Evolutionary conservation across 2,329 filamentous ascomycete species (phyloP).

Genomic region (Fusarium begoniae): DNA sequence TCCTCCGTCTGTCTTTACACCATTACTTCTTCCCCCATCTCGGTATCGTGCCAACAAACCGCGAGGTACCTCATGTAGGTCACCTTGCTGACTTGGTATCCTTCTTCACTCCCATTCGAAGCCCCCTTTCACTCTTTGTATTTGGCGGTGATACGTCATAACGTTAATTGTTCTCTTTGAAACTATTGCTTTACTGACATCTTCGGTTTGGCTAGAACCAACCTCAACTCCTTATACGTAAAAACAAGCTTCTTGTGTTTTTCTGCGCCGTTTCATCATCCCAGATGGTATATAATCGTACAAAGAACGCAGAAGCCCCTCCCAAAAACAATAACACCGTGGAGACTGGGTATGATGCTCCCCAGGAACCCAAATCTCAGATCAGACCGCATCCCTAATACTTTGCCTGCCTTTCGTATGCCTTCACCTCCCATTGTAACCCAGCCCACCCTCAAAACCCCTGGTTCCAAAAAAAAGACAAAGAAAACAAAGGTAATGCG

Average conservation of each 20-base stretch:
- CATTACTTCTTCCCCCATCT: background rate
- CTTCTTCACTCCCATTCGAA: background rate
- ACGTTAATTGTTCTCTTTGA: background rate
- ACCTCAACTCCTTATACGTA: constrained; percentile 14
- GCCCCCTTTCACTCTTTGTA: background rate
- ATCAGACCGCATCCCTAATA: background rate
- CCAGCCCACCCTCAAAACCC: constrained; percentile 1
- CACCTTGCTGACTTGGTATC: background rate
- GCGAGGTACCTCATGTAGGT: background rate
- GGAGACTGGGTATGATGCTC: constrained; percentile 2
- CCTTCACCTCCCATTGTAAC: background rate
- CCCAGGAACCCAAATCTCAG: background rate
- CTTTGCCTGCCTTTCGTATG: constrained; percentile 4
- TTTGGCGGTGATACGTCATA: background rate
- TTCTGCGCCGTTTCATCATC: constrained; percentile 32
- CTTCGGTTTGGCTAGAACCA: constrained; percentile 13
- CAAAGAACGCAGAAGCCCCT: constrained; percentile 14
- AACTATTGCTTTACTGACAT: constrained; percentile 8
- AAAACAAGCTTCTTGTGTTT: constrained; percentile 28
- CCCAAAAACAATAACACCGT: constrained; percentile 15
- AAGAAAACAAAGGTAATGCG: constrained; percentile 21
- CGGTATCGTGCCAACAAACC: background rate
- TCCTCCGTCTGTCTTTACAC: background rate
- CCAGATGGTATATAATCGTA: constrained; percentile 37
- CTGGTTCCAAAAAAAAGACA: constrained; percentile 10